Percentiles rank a stretch among this genome's conserved stretches.
Conservation (phyloP, 805 yeast genomes). For the Hemisphaericaspora nanyangensis region DNA sequence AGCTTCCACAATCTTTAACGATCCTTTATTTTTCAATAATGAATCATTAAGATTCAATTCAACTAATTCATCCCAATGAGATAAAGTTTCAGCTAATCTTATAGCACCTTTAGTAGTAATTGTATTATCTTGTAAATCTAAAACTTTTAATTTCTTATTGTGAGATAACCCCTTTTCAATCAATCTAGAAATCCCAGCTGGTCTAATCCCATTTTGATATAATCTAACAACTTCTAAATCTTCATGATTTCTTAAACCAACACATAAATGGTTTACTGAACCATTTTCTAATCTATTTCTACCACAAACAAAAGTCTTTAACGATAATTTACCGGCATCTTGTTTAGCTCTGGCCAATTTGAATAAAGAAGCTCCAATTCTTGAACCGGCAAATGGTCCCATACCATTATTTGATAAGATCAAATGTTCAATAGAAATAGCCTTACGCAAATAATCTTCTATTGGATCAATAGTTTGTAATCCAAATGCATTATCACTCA, state of each 20-base stretch:
- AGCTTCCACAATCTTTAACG: conserved; percentile 49
- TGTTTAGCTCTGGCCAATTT: conserved; percentile 64
- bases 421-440: conserved; percentile 78
- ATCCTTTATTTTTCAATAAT: conserved; percentile 76
- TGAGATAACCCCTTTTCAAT: conserved; percentile 66
- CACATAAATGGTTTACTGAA: conserved; percentile 77
- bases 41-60: conserved; percentile 91
- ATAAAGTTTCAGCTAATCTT: conserved; percentile 41
- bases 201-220: conserved; percentile 97
- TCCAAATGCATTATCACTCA: conserved; percentile 96
- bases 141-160: conserved; percentile 55
- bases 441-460: conserved; percentile 71
- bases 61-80: conserved; percentile 59
- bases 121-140: conserved; percentile 95
- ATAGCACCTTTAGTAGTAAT: conserved; percentile 71
- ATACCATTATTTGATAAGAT: conserved; percentile 92
- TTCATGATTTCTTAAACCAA: conserved; percentile 78
- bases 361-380: conserved; percentile 84
- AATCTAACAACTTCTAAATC: conserved; percentile 70
- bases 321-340: conserved; percentile 42
- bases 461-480: conserved; percentile 90
- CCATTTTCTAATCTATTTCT: conserved; percentile 97
- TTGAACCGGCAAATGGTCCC: conserved; percentile 97
- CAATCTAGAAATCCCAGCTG: conserved; percentile 78
- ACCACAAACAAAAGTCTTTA: conserved; percentile 92